A percentile compares a stretch with the other conserved stretches of the same genome.
These are phyloP conservation scores for Coffea eugenioides DNA, from an alignment of 257 asterid species.

Conservation along the genomic window DNA sequence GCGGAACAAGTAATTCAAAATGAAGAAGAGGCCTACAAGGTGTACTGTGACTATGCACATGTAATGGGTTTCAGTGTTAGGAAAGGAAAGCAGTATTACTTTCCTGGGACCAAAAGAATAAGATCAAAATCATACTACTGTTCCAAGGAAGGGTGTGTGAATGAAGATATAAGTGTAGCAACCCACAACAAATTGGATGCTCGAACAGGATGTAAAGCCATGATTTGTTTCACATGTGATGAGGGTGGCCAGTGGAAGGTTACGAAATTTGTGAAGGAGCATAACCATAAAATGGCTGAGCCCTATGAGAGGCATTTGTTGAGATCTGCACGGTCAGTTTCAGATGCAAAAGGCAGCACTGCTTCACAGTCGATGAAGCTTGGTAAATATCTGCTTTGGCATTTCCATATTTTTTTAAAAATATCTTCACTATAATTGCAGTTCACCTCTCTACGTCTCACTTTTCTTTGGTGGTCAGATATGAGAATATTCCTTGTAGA, in stretches of 20 bases:
- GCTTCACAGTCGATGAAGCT: neutral
- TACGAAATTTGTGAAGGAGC: conserved; percentile 57
- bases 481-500: neutral
- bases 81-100: conserved; percentile 68
- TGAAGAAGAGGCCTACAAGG: conserved; percentile 73
- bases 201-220: conserved; percentile 74
- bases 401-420: neutral
- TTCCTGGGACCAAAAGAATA: conserved; percentile 61
- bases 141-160: conserved; percentile 68
- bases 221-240: conserved; percentile 57
- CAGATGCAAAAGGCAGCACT: conserved; percentile 3
- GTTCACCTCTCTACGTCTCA: neutral
- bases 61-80: conserved; percentile 68
- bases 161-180: conserved; percentile 31
- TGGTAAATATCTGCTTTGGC: conserved; percentile 1
- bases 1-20: conserved; percentile 23
- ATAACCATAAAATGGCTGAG: conserved; percentile 68
- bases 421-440: too few species aligned
- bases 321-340: conserved; percentile 61
- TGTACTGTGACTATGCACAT: conserved; percentile 68
- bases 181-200: conserved; percentile 57
- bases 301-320: conserved; percentile 51
- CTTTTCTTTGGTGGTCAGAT: too few species aligned
- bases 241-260: conserved; percentile 64
- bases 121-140: conserved; percentile 65